phyloP scores from a whole-genome alignment of 1,284 basidiomycete species.

The Caloboletus inedulis region DNA sequence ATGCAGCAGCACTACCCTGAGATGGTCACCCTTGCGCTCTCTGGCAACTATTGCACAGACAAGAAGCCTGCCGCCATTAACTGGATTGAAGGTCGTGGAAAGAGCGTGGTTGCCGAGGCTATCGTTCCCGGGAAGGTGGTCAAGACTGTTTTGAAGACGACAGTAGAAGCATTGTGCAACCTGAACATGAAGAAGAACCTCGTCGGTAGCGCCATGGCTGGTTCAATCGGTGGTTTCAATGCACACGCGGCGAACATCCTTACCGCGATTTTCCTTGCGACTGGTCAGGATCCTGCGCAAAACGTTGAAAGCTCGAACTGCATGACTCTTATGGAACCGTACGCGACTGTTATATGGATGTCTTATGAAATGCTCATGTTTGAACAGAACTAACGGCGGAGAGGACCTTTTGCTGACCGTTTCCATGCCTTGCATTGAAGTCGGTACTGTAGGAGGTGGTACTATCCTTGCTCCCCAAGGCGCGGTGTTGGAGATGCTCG shows the following conservation, averaged over 20 bases:
- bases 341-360: constrained; percentile 37
- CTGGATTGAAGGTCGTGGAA: constrained; percentile 99
- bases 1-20: constrained; percentile 85
- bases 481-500: constrained; percentile 91
- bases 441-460: constrained; percentile 95
- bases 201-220: constrained; percentile 97
- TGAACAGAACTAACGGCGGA: constrained; percentile 75
- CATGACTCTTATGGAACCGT: constrained; percentile 98
- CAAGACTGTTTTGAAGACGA: constrained; percentile 92
- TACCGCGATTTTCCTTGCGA: constrained; percentile 94
- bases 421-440: constrained; percentile 95
- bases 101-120: constrained; percentile 96
- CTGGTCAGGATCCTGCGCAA: constrained; percentile 98
- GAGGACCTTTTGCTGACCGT: constrained; percentile 90
- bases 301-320: constrained; percentile 99
- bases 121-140: constrained; percentile 89
- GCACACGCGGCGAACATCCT: constrained; percentile 98
- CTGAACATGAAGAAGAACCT: constrained; percentile 98
- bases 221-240: constrained; percentile 96
- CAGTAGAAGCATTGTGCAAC: constrained; percentile 86
- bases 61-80: constrained; percentile 99
- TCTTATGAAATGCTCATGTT: constrained; percentile 9
- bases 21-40: constrained; percentile 92
- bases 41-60: constrained; percentile 99
- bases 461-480: constrained; percentile 88